phyloP scores from a whole-genome alignment of 2,329 filamentous ascomycete species.

The Diaporthe vexans region DNA sequence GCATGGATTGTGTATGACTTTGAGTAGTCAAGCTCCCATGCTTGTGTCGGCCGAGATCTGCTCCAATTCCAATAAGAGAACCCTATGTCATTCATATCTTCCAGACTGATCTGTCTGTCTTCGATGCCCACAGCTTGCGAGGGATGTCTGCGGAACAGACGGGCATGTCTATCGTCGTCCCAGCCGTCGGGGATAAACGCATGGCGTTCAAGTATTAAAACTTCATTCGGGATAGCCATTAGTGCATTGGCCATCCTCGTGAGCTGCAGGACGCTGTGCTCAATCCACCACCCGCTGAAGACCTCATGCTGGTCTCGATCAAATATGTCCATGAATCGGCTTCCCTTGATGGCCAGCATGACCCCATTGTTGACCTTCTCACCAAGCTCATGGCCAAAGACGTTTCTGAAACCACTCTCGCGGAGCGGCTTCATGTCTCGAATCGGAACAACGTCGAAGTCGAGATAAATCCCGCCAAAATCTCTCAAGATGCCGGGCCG shows the following conservation, averaged over 20 bases:
- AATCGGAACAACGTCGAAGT: constrained; percentile 7
- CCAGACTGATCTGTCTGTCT: neutral
- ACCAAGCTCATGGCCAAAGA: constrained; percentile 6
- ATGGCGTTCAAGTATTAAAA: constrained; percentile 1
- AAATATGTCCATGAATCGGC: constrained; percentile 3
- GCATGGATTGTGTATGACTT: constrained; percentile 31
- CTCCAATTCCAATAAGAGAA: constrained; percentile 30
- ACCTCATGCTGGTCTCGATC: constrained; percentile 14
- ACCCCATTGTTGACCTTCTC: constrained; percentile 20
- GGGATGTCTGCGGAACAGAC: neutral
- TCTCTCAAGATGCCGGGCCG: constrained; percentile 1
- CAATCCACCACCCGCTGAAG: constrained; percentile 14
- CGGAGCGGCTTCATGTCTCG: constrained; percentile 10
- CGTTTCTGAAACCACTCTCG: constrained; percentile 10
- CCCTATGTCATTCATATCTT: neutral
- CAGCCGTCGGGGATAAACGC: constrained; percentile 10
- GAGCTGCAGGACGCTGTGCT: constrained; percentile 16
- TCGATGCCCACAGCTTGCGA: neutral
- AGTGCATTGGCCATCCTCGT: constrained; percentile 4
- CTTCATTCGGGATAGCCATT: constrained; percentile 1
- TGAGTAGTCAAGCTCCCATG: constrained; percentile 26
- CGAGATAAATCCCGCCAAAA: constrained; percentile 17
- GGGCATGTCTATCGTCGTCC: neutral
- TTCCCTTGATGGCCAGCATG: constrained; percentile 7
- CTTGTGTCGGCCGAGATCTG: neutral